phyloP scores from a whole-genome alignment of 768 basidiomycete species.

The Mrakia blollopis region DNA sequence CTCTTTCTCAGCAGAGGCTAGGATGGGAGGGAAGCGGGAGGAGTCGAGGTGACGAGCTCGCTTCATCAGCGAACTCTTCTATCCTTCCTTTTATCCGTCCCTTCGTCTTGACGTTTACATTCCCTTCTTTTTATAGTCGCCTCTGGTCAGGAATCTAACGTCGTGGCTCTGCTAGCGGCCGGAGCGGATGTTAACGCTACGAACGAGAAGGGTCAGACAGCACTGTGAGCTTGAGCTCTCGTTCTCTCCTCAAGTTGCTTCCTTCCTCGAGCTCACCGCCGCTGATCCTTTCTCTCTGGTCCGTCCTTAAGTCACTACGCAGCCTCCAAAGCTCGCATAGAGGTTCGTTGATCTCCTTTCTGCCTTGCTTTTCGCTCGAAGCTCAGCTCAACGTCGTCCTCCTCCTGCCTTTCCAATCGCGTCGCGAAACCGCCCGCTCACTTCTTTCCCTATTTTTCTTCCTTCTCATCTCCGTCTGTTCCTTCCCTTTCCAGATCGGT shows the following conservation, averaged over 20 bases:
- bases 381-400: constrained; percentile 36
- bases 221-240: constrained; percentile 57
- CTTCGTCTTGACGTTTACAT: neutral
- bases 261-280: neutral
- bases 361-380: constrained; percentile 38
- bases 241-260: neutral
- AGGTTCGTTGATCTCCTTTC: constrained; percentile 52
- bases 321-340: constrained; percentile 82
- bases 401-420: neutral
- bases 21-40: neutral
- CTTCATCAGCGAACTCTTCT: neutral
- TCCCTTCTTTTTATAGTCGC: constrained; percentile 36
- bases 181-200: constrained; percentile 42
- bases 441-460: neutral
- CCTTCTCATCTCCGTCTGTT: neutral
- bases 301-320: constrained; percentile 69
- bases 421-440: neutral
- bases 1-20: neutral
- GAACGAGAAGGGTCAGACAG: constrained; percentile 51
- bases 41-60: neutral
- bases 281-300: constrained; percentile 27
- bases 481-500: constrained; percentile 64
- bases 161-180: constrained; percentile 41
- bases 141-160: constrained; percentile 40
- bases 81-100: neutral